Evolutionary conservation across 805 yeast species (phyloP), one percentile per base, ranked within the genome.

Genomic region (Deakozyma indianensis): DNA sequence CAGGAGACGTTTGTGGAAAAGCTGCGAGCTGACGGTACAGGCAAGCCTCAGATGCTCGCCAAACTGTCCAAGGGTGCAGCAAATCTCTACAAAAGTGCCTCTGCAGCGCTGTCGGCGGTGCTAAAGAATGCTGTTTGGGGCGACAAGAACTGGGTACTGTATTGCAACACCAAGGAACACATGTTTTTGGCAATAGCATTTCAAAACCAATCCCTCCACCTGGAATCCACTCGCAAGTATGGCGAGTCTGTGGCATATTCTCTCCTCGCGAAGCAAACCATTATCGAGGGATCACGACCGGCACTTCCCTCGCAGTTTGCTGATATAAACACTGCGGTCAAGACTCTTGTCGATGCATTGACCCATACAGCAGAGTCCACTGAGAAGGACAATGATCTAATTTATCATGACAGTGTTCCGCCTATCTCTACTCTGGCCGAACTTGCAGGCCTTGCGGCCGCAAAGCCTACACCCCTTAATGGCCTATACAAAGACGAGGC

Each of bases 301-400:
- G 11, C 38, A 5, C 18, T 32, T 5, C 20, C 38, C 38, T 32
- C 38, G 20, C 11, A 32, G 16, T 32, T 32, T n/a, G 11, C 38
- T 14, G 38, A 32, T 20, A 32, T 32, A 14, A n/a, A 7, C 38
- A n/a, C 11, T 32, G 11, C 11, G 7, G 4, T 32, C 5, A 32
- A 32, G 16, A 32, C 38, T 9, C 16, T 32, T 5, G 18, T n/a
- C 4, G 38, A 32, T 7, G 38, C 38, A 11, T 9, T n/a, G 18
- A n/a, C 38, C 18, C 38, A 32, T 32, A n/a, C 38, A 9, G 38
- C 38, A 14, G 18, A 45, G 23, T 53, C 60, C 2, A 53, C 84
- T 53, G 77, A 73, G 22, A 86, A 83, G 52, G 97, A 90, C 57
- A 90, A 90, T 56, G 96, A 90, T 58, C 80, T 77, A 54, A 84